Percentiles rank a stretch among this genome's conserved stretches.
phyloP scores from a whole-genome alignment of 805 yeast species.

The Candida wancherniae region DNA sequence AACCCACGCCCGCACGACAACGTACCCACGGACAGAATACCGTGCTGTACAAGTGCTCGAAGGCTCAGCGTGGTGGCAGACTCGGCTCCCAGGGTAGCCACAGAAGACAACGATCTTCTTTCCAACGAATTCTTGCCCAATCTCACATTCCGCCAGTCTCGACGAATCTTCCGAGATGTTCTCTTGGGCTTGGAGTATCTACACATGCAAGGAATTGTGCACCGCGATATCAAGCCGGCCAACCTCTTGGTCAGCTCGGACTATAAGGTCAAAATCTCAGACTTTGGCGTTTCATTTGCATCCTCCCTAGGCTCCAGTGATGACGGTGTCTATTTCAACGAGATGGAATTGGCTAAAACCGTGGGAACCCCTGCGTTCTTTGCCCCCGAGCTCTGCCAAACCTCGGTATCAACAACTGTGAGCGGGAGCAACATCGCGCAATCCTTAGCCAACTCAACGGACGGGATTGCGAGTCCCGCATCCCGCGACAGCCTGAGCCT shows the following conservation, averaged over 20 bases:
- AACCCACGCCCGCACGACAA: conserved; percentile 6
- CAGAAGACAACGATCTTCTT: conserved; percentile 21
- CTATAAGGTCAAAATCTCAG: conserved; percentile 84
- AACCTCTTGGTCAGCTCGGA: conserved; percentile 69
- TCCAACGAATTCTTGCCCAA: conserved; percentile 44
- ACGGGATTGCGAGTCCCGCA: conserved; percentile 1
- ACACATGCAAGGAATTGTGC: conserved; percentile 87
- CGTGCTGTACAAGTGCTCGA: conserved; percentile 7
- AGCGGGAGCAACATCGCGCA: conserved; percentile 1
- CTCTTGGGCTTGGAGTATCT: conserved; percentile 83
- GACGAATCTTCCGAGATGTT: conserved; percentile 76
- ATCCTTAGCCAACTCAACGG: conserved; percentile 1
- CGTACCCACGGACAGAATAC: conserved; percentile 3
- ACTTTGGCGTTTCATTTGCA: conserved; percentile 92
- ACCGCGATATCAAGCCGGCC: conserved; percentile 95
- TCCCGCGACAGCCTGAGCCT: conserved; percentile 5
- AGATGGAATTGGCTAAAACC: conserved; percentile 85
- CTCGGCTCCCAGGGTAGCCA: conserved; percentile 1
- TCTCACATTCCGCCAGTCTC: conserved; percentile 59
- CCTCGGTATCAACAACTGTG: too few relatives aligned
- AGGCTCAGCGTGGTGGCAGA: conserved; percentile 3
- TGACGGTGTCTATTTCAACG: conserved; percentile 42
- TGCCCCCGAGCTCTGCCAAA: conserved; percentile 77
- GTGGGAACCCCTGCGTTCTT: conserved; percentile 98
- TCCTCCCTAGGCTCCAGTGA: conserved; percentile 39